Evolutionary conservation across 1,284 basidiomycete species (phyloP).

Genomic region (Ceratobasidium papillatum): DNA sequence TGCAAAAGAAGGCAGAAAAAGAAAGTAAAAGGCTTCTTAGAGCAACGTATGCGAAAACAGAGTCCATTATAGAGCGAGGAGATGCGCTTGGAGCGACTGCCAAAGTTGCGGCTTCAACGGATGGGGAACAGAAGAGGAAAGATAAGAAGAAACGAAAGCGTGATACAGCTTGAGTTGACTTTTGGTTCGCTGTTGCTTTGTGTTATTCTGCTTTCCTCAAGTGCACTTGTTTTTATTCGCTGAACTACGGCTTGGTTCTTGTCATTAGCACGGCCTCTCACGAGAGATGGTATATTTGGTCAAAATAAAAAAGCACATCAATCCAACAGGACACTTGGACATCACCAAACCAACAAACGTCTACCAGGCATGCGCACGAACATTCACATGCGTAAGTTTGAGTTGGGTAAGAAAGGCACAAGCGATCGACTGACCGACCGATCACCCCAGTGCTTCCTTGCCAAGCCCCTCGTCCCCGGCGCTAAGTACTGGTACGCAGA

Average conservation of each 20-base stretch:
- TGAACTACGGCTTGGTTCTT: no score
- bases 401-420: background rate
- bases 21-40: background rate
- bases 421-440: background rate
- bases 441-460: conserved; percentile 1
- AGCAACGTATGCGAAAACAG: background rate
- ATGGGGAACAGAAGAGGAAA: background rate
- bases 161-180: background rate
- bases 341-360: no score
- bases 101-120: background rate
- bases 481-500: no score
- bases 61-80: background rate
- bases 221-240: background rate
- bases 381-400: background rate
- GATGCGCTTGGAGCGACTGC: background rate
- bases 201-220: background rate
- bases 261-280: no score
- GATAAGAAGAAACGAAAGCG: conserved; percentile 24
- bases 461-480: background rate
- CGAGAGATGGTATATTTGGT: no score
- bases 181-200: background rate
- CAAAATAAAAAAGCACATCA: no score
- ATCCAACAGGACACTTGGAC: no score
- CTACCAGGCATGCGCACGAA: background rate
- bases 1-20: conserved; percentile 31